Percentiles rank a stretch among this genome's conserved stretches.
These are phyloP conservation scores for Mortierella sp. DNA, from an alignment of 371 early-diverging fungal genomes.

Conservation along the genomic window DNA sequence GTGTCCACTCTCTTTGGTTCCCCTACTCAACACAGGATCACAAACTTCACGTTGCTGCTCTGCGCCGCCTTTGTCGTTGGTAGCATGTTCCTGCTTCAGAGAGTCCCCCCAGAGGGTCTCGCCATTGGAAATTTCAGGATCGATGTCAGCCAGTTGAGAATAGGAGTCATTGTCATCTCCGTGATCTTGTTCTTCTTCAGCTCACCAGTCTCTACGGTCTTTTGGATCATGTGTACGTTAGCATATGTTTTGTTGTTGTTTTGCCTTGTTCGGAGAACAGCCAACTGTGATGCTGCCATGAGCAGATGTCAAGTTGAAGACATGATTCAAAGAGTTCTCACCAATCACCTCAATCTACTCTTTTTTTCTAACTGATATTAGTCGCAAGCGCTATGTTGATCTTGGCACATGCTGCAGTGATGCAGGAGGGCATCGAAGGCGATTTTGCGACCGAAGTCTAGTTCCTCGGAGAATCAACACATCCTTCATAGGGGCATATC, in stretches of 20 bases:
- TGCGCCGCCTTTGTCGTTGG: conserved; percentile 65
- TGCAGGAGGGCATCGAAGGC: conserved; percentile 73
- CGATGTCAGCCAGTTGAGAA: conserved; percentile 64
- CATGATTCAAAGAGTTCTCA: too few species aligned
- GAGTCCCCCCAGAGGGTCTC: conserved; percentile 62
- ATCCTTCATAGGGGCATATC: neutral
- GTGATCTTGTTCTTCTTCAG: conserved; percentile 69
- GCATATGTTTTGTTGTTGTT: too few species aligned
- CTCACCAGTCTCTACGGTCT: conserved; percentile 70
- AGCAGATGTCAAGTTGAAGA: too few species aligned
- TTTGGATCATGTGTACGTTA: conserved; percentile 74
- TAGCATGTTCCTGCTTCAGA: conserved; percentile 66
- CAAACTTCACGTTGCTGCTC: conserved; percentile 67
- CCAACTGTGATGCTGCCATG: too few species aligned
- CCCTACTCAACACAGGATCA: conserved; percentile 54
- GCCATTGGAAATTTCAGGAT: conserved; percentile 57
- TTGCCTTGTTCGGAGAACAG: too few species aligned
- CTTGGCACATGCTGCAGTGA: conserved; percentile 70
- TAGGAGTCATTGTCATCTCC: conserved; percentile 59
- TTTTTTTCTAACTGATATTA: conserved; percentile 14
- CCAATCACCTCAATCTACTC: neutral
- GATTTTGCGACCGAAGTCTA: conserved; percentile 61
- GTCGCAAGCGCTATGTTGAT: conserved; percentile 71
- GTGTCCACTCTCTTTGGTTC: neutral
- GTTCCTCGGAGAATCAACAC: neutral